These are phyloP conservation scores for Saprolegnia parasitica DNA, from an alignment of 352 stramenopile species.

Conservation along the genomic window DNA sequence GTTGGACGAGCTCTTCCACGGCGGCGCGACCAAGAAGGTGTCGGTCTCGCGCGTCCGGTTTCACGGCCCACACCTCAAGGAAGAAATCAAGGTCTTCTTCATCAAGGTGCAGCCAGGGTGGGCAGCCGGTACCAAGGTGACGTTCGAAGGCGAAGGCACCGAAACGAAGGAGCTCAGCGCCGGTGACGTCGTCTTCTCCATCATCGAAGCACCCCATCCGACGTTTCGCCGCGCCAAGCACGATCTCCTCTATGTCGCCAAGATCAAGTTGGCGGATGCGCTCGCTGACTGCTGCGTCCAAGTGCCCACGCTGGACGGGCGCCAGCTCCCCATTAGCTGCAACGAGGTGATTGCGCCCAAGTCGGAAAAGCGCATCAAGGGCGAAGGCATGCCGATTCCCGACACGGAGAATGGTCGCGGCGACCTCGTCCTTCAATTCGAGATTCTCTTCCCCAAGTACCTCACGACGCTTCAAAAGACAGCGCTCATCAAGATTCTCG, in stretches of 20 bases:
- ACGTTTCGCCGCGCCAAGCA: conserved; percentile 89
- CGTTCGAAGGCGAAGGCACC: conserved; percentile 90
- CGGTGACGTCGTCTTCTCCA: conserved; percentile 92
- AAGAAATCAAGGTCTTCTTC: conserved; percentile 80
- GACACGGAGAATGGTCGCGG: conserved; percentile 51
- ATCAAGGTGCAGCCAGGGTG: conserved; percentile 91
- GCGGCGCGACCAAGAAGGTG: conserved; percentile 81
- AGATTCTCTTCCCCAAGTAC: conserved; percentile 94
- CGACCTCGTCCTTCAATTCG: conserved; percentile 93
- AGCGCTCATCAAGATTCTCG: conserved; percentile 74
- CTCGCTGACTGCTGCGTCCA: conserved; percentile 91
- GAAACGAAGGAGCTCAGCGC: conserved; percentile 89
- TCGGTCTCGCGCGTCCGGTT: conserved; percentile 76
- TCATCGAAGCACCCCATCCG: conserved; percentile 79
- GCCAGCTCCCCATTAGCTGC: conserved; percentile 89
- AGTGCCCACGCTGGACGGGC: conserved; percentile 94
- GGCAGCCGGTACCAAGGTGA: conserved; percentile 94
- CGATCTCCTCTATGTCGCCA: conserved; percentile 90
- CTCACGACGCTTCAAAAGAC: conserved; percentile 90
- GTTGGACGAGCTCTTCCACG: conserved; percentile 90
- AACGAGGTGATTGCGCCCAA: conserved; percentile 89
- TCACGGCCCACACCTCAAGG: conserved; percentile 46
- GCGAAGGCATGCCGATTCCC: conserved; percentile 94
- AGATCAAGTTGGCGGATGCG: conserved; percentile 93
- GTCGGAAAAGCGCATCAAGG: conserved; percentile 87